Evolutionary conservation across 352 stramenopile genomes (phyloP), one percentile per base, ranked within the genome.

Genomic region (Pythium guiyangense): DNA sequence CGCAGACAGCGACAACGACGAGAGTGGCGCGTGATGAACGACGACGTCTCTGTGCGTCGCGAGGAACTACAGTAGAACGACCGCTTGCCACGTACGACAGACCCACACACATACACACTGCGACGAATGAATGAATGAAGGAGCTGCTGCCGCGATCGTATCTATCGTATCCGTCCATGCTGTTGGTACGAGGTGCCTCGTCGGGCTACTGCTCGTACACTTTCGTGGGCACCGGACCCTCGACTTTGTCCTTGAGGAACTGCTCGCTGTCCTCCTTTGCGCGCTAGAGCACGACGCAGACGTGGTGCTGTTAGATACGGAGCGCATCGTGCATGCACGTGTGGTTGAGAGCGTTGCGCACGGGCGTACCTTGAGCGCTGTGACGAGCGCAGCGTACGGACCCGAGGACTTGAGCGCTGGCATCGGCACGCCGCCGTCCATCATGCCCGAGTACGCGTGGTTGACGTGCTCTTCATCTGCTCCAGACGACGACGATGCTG

Each of bases 181-280:
- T 10, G 8, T 40, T 20, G 9, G 22, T 44, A 29, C 10, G 34
- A 27, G 4, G 20, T 26, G 51, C 14, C 3, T 48, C 31, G 1
- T 35, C 31, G 31, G 9, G 25, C 59, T 76, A 86, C 64, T 81
- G 66, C 60, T 84, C 79, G 57, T 86, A 84, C 39, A 89, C 50
- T 60, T 82, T 84, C 5, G 76, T 71, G 20, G 81, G 70, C 49
- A 90, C 72, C 2, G 83, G 83, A n/a, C 83, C 80, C 65, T 93
- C 83, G 39, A 87, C 78, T 51, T 86, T 84, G 68, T 93, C 79
- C 57, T 90, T 90, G 9, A 93, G 67, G 62, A 91, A 90, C 17
- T 34, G 59, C 62, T 93, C 83, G 60, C 83, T 93, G 66, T 88
- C 82, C 40, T 89, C 74, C 52, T 93, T 93, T 18, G 80, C 80